phyloP scores from a whole-genome alignment of 257 asterid species.

The Solanum clarkiae region DNA sequence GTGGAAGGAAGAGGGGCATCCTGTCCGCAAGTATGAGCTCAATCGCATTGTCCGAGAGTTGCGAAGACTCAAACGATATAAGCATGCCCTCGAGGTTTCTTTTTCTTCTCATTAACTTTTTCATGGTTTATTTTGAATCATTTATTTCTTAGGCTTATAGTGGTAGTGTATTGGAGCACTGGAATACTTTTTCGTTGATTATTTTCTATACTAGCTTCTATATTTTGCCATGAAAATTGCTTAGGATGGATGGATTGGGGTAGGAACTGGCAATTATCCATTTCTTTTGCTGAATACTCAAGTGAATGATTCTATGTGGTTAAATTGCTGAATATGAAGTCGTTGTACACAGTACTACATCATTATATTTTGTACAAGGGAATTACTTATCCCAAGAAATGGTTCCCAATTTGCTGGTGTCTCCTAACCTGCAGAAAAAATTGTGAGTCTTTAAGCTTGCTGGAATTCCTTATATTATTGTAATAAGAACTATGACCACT shows the following conservation, averaged over 20 bases:
- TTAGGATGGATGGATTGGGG: neutral
- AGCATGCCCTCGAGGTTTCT: slow-evolving; percentile 83
- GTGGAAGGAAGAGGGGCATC: slow-evolving; percentile 84
- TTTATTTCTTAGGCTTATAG: neutral
- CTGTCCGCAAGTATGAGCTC: slow-evolving; percentile 65
- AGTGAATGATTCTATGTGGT: neutral
- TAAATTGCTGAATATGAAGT: neutral
- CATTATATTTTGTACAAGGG: neutral
- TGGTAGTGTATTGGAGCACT: neutral
- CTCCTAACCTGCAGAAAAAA: neutral
- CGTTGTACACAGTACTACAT: neutral
- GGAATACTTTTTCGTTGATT: neutral
- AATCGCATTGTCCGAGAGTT: slow-evolving; percentile 86
- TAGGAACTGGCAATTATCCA: neutral
- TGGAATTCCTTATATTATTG: neutral
- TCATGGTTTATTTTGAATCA: neutral
- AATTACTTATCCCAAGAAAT: neutral
- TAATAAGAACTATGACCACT: neutral
- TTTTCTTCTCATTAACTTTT: neutral
- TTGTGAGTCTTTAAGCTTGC: neutral
- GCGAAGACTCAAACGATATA: slow-evolving; percentile 60
- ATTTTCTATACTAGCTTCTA: neutral
- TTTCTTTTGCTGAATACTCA: neutral
- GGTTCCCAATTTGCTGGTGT: neutral
- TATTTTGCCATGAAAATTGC: neutral